Evolutionary conservation across 1,139 yeast species (phyloP).

Genomic region (Suhomyces kunorum): DNA sequence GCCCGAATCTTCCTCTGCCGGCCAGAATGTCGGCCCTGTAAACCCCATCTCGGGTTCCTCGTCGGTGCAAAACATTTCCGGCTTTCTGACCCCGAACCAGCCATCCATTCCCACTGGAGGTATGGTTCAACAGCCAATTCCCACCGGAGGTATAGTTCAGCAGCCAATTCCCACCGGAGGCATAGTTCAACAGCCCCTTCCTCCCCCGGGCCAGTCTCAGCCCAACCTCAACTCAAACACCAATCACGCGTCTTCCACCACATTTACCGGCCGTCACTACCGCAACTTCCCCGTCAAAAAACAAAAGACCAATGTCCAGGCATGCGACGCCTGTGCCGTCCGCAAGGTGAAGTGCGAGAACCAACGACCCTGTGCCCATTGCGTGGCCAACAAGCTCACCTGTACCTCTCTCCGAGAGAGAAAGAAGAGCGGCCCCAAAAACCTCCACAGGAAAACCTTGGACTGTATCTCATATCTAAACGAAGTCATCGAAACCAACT

Average conservation of each 20-base stretch:
- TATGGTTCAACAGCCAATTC: not conserved
- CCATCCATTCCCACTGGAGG: not conserved
- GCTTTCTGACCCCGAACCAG: not conserved
- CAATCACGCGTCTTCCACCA: too few species aligned
- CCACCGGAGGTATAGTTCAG: not conserved
- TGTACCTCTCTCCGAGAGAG: constrained; percentile 44
- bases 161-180: not conserved
- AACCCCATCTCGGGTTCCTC: too few species aligned
- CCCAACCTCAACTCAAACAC: too few species aligned
- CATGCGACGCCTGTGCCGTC: constrained; percentile 51
- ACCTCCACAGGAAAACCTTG: constrained; percentile 36
- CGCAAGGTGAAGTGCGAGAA: constrained; percentile 46
- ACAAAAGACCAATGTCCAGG: constrained; percentile 18
- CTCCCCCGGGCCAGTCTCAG: too few species aligned
- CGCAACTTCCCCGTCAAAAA: constrained; percentile 14
- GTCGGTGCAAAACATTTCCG: too few species aligned
- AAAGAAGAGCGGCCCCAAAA: constrained; percentile 49
- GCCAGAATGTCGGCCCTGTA: too few species aligned
- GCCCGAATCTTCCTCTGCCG: not conserved
- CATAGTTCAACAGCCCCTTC: not conserved
- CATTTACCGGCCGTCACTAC: constrained; percentile 1
- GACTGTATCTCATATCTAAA: constrained; percentile 30
- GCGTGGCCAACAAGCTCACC: constrained; percentile 36
- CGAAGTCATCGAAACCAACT: constrained; percentile 17
- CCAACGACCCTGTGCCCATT: constrained; percentile 44